A percentile compares a stretch with the other conserved stretches of the same genome.
Conservation (phyloP, 2,329 filamentous ascomycete species). For the Thermothelomyces thermophilus region DNA sequence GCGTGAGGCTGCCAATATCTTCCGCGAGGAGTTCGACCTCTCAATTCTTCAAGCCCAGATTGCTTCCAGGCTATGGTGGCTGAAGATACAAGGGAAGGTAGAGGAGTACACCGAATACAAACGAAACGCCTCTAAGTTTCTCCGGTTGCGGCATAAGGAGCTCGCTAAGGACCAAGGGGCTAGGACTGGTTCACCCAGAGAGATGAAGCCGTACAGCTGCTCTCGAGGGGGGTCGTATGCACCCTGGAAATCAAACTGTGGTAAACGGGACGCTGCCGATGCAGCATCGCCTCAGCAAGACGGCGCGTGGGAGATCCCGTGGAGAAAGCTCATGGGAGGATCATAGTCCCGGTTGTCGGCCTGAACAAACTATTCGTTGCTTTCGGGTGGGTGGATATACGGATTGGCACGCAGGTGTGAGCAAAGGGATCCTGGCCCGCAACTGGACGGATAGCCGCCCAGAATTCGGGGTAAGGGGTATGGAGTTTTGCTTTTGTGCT, state of each 20-base stretch:
- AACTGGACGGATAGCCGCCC: conserved; percentile 3
- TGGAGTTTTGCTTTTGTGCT: conserved; percentile 10
- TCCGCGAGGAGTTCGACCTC: conserved; percentile 38
- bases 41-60: conserved; percentile 48
- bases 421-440: conserved; percentile 5
- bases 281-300: neutral
- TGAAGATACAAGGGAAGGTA: conserved; percentile 45
- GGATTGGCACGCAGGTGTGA: conserved; percentile 6
- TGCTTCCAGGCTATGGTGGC: conserved; percentile 50
- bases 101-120: conserved; percentile 41
- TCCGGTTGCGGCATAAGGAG: conserved; percentile 22
- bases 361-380: neutral
- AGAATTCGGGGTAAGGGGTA: conserved; percentile 4
- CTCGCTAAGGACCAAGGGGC: neutral
- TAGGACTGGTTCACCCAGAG: conserved; percentile 1
- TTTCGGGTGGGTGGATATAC: neutral
- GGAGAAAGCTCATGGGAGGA: conserved; percentile 20
- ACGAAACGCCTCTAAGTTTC: conserved; percentile 40
- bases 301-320: conserved; percentile 8
- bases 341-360: neutral
- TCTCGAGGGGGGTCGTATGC: neutral
- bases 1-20: conserved; percentile 31
- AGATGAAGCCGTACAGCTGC: conserved; percentile 1
- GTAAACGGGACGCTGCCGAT: neutral
- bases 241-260: conserved; percentile 1